phyloP scores from a whole-genome alignment of 768 basidiomycete genomes.

The Exidia glandulosa region DNA sequence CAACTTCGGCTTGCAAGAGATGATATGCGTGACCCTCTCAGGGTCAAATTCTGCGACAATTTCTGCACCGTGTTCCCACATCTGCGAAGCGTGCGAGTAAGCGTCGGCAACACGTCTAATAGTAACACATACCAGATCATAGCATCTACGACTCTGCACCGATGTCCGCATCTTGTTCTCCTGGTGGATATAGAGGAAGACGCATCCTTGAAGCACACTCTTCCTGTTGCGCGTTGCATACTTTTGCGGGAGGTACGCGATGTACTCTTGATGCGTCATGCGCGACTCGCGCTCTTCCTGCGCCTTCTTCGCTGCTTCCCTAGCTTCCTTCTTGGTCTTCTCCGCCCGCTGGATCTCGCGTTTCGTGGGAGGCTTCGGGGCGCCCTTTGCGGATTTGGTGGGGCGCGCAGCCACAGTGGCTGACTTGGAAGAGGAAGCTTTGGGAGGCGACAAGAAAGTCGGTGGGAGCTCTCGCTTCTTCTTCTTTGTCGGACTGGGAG shows the following conservation, averaged over 20 bases:
- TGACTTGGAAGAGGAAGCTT: no score
- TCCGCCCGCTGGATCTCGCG: no score
- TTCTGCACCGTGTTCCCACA: conserved; percentile 51
- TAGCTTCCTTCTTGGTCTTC: no score
- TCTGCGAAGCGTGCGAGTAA: conserved; percentile 36
- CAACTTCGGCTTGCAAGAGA: conserved; percentile 25
- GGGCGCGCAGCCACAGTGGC: no score
- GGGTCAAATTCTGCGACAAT: conserved; percentile 50
- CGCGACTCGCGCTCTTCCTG: not conserved
- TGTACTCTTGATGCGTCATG: not conserved
- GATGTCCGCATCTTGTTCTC: not conserved
- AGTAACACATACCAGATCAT: not conserved
- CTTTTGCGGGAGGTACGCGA: not conserved
- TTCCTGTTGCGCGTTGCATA: not conserved
- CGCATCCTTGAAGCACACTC: not conserved
- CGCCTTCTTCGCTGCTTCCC: no score
- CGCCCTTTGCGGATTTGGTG: no score
- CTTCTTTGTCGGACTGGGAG: no score
- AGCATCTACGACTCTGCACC: not conserved
- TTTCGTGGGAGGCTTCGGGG: no score
- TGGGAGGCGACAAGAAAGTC: no score
- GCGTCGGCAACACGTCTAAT: not conserved
- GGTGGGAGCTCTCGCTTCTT: no score
- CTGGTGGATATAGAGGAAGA: not conserved
- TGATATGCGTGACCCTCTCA: conserved; percentile 50